A percentile compares a stretch with the other conserved stretches of the same genome.
phyloP scores from a whole-genome alignment of 306 rosid genomes.

The Medicago lupulina region DNA sequence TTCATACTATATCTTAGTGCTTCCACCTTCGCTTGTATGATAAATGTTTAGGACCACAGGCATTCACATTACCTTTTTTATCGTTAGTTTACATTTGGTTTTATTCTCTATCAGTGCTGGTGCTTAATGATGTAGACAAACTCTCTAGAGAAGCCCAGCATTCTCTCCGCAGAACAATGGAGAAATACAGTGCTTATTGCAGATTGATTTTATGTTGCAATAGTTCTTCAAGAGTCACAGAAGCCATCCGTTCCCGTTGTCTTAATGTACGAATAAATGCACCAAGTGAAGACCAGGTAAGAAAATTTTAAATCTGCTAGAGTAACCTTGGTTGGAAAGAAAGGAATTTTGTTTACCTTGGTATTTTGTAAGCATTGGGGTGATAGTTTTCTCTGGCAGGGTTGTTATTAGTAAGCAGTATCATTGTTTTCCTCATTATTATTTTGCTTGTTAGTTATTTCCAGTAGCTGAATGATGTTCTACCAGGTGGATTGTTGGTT shows the following conservation, averaged over 20 bases:
- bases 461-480: neutral
- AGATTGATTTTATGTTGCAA: slow-evolving; percentile 89
- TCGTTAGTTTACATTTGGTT: slow-evolving; percentile 5
- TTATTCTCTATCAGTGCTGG: slow-evolving; percentile 63
- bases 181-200: slow-evolving; percentile 90
- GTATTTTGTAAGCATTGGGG: neutral
- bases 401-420: neutral
- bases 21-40: neutral
- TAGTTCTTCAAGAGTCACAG: slow-evolving; percentile 95
- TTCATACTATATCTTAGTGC: neutral
- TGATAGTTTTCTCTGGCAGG: neutral
- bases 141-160: slow-evolving; percentile 96
- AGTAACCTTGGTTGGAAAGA: neutral
- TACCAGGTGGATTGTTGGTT: neutral
- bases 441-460: slow-evolving; percentile 22
- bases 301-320: slow-evolving; percentile 8
- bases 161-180: slow-evolving; percentile 96
- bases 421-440: neutral
- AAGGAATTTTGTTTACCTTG: neutral
- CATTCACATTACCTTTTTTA: neutral
- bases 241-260: slow-evolving; percentile 97
- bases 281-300: slow-evolving; percentile 83
- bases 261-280: slow-evolving; percentile 85
- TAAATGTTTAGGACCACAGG: neutral
- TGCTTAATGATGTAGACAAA: slow-evolving; percentile 92